Base-by-base conservation (phyloP, 179 eudicot species). In the Heliamphora pulchella region DNA sequence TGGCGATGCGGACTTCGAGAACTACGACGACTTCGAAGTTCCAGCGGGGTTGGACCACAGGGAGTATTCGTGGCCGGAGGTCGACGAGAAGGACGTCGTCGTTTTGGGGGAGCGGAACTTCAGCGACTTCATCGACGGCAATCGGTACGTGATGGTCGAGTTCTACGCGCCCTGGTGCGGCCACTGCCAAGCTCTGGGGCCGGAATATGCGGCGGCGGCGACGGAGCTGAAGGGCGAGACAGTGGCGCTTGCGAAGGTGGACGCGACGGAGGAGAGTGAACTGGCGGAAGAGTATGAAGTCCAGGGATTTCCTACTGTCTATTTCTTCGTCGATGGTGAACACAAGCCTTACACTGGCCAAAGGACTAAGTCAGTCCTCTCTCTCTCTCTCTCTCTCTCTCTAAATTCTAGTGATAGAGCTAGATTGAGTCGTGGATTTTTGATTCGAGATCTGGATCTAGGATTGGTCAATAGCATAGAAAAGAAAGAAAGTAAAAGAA, bases 151-250 rank as follows among this genome's bases (percentile, higher is more conserved):
- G 84, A 85, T 94, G 94, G 98, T 94, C 79, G 98, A 94, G 87
- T 92, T 94, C 55, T 94, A 91, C 67, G 98, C 98, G 73, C 98
- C 98, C 58, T 94, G 98, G 98, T 94, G 98, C 50, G 98, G 94
- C 0, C 97, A 94, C 53, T 92, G 98, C 78, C 89, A 90, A 83
- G 62, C 87, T 0, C 80, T 94, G 82, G 98, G 95, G 58, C 97
- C 98, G 48, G 98, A 94, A 86, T 94, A 91, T 41, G 97, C 94
- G 0, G 95, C 94, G 3, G 98, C 98, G 0, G 98, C 98, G 10
- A 90, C 97, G 62, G 95, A 90, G 89, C 82, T 94, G 70, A 91
- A 84, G 79, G 91, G 85, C 11, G 89, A 86, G 75, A 78, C 81
- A 41, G 98, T 91, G 63, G 90, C 81, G 71, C 86, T 94, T 3